Evolutionary conservation across 2,329 filamentous ascomycete genomes (phyloP).

Genomic region (Aspergillus amoenus): DNA sequence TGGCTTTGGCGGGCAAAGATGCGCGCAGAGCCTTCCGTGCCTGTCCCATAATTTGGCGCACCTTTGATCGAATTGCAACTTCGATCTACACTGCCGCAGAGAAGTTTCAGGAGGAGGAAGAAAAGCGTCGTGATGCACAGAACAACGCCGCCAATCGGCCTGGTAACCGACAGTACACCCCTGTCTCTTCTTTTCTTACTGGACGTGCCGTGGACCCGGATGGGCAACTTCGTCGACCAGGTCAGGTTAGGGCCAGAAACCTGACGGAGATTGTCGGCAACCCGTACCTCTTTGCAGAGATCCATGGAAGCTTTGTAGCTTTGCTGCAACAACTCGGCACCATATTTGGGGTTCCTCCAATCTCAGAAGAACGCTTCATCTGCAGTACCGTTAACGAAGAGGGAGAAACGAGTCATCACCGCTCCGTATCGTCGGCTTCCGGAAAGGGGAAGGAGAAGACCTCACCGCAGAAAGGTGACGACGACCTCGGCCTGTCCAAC

Average conservation of each 20-base stretch:
- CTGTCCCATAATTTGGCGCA: conserved; percentile 51
- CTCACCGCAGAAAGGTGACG: conserved; percentile 24
- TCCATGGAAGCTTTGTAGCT: conserved; percentile 56
- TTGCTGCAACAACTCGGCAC: conserved; percentile 48
- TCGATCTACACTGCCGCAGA: conserved; percentile 51
- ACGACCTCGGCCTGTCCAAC: conserved; percentile 32
- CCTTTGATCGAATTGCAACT: conserved; percentile 55
- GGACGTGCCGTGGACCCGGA: conserved; percentile 57
- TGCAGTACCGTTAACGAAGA: conserved; percentile 39
- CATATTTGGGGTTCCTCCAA: conserved; percentile 45
- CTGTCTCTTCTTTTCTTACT: conserved; percentile 59
- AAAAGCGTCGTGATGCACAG: conserved; percentile 44
- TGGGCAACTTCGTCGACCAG: conserved; percentile 53
- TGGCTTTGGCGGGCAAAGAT: conserved; percentile 57
- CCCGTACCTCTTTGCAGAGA: conserved; percentile 58
- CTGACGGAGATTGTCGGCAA: conserved; percentile 60
- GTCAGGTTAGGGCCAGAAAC: conserved; percentile 55
- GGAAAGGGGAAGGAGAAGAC: conserved; percentile 20
- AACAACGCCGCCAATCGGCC: conserved; percentile 25
- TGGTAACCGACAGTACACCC: conserved; percentile 48
- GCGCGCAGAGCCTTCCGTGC: conserved; percentile 47
- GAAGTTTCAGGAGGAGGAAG: conserved; percentile 44
- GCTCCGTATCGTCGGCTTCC: conserved; percentile 22
- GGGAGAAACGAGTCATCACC: conserved; percentile 22
- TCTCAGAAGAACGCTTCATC: conserved; percentile 43